Conservation (phyloP, 805 yeast genomes). For the Wickerhamomyces canadensis region DNA sequence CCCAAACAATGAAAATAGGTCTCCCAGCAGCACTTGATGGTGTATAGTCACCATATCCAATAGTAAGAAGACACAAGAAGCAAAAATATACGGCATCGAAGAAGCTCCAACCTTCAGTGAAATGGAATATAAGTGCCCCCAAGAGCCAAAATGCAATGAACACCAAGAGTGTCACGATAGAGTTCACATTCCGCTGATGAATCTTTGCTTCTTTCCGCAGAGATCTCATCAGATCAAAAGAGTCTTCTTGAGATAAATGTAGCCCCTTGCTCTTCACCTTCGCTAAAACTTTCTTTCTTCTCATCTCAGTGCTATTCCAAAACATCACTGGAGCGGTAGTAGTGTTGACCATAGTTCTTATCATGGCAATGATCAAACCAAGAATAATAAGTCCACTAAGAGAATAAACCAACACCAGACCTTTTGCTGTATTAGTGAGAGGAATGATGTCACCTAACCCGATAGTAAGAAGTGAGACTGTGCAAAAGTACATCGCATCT, state of each 20-base stretch:
- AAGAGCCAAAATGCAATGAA: slow-evolving; percentile 62
- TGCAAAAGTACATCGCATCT: slow-evolving; percentile 65
- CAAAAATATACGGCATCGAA: slow-evolving; percentile 72
- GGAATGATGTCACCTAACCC: slow-evolving; percentile 80
- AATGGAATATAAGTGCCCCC: slow-evolving; percentile 63
- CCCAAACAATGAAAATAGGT: slow-evolving; percentile 75
- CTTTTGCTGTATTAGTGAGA: slow-evolving; percentile 43
- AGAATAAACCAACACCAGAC: slow-evolving; percentile 57
- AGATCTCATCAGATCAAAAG: slow-evolving; percentile 51
- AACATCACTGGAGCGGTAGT: slow-evolving; percentile 57
- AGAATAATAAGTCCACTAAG: slow-evolving; percentile 64
- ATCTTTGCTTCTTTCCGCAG: slow-evolving; percentile 38
- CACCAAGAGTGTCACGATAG: slow-evolving; percentile 33
- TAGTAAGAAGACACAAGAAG: slow-evolving; percentile 67
- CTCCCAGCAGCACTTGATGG: slow-evolving; percentile 63
- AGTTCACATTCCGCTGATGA: slow-evolving; percentile 34
- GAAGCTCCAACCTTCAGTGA: slow-evolving; percentile 66
- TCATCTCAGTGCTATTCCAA: slow-evolving; percentile 58
- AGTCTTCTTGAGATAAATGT: slow-evolving; percentile 34
- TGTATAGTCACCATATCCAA: slow-evolving; percentile 78
- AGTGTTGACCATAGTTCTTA: slow-evolving; percentile 57
- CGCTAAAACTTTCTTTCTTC: slow-evolving; percentile 32
- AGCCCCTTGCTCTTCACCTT: slow-evolving; percentile 12
- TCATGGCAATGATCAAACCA: slow-evolving; percentile 69
- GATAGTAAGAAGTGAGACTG: slow-evolving; percentile 69